Conservation (phyloP, 2,329 filamentous ascomycete genomes). For the Ceratocystis cacaofunesta region DNA sequence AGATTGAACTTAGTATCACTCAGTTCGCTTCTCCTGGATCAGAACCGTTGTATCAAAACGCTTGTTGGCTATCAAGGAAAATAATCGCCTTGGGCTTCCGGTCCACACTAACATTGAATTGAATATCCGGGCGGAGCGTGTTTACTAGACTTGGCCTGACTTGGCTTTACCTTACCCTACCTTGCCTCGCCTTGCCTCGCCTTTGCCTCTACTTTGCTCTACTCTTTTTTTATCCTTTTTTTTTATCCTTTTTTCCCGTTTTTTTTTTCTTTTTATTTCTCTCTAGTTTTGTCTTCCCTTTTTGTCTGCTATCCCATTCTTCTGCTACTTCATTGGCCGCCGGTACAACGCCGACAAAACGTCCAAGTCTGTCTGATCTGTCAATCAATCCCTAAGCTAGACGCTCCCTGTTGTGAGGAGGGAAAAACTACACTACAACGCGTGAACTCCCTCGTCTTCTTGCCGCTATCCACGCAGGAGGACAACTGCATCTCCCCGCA, state of each 20-base stretch:
- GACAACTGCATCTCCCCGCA: too few species aligned
- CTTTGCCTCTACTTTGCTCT: too few species aligned
- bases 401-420: background rate
- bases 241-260: background rate
- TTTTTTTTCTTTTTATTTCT: background rate
- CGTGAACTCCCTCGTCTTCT: background rate
- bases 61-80: conserved; percentile 5
- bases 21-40: conserved; percentile 12
- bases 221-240: background rate
- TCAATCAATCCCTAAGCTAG: background rate
- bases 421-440: background rate
- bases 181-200: too few species aligned
- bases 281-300: background rate
- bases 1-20: conserved; percentile 13
- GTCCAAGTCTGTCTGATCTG: background rate
- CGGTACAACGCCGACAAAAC: background rate
- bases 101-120: background rate
- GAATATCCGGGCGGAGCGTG: background rate
- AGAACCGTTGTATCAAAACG: conserved; percentile 8
- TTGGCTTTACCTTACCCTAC: too few species aligned
- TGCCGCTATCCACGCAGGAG: background rate
- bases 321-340: background rate
- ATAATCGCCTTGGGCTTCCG: conserved; percentile 2
- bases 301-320: background rate
- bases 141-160: too few species aligned